Base-by-base conservation (phyloP, 140 eudicot species). In the Artemisia princeps region DNA sequence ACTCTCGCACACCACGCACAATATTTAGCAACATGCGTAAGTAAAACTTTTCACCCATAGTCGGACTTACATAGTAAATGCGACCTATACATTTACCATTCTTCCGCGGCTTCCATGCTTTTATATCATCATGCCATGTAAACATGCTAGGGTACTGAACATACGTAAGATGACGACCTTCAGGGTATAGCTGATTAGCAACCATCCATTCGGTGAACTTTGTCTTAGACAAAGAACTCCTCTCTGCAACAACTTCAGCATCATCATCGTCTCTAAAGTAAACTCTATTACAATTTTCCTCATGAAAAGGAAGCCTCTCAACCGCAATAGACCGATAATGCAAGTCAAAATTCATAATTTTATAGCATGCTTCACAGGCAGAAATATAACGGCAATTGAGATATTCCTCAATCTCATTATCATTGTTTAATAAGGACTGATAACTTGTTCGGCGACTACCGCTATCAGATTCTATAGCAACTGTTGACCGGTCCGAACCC, bases 21-120 rank as follows among this genome's bases (percentile, higher is more conserved):
- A 60, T 13, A 10, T 22, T 48, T 1, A 68, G 14, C 9, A 75
- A 45, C 55, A 75, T 19, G 1, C 66, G 9, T 1, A 75, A 15
- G 9, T 60, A 68, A 4, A 60, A 75, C 7, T 14, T 12, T 14
- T 75, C 72, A 10, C 80, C 72, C 19, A 15, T 26, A 2, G 58
- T 6, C 2, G 61, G 50, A 44, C 19, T 5, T 0, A 50, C 60
- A 3, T 13, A 28, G 1, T 53, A 40, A 0, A 75, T 26, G 0
- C 46, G 33, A 0, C 70, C 70, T 10, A 60, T 60, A 4, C 24
- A 10, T 0, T n/a, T 42, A 8, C 70, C 44, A 2, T 1, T n/a
- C 14, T 23, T 23, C 0, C 10, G 48, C 1, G 59, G 70, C 8
- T 9, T 0, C 70, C 57, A 17, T n/a, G 3, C 3, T n/a, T 11